These are phyloP conservation scores for Poa annua DNA, from an alignment of 176 grass and related monocot species.

Conservation along the genomic window DNA sequence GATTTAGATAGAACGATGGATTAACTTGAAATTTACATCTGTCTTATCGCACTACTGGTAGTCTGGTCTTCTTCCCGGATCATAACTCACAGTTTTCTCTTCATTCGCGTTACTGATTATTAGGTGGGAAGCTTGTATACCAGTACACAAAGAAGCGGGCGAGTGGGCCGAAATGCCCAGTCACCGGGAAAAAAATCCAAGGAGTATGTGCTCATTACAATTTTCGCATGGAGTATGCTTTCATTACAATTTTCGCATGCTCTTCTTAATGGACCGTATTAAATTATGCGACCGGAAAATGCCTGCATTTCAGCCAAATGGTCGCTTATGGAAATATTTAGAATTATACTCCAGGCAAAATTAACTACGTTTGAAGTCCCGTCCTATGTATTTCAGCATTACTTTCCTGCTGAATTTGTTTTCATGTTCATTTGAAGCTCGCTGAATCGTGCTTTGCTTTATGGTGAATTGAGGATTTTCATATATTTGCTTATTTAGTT, in stretches of 20 bases:
- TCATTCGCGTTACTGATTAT: constrained; percentile 33
- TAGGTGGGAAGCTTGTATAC: constrained; percentile 86
- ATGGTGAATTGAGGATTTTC: neutral
- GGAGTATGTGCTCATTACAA: constrained; percentile 50
- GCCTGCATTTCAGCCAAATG: neutral
- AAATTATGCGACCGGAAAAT: neutral
- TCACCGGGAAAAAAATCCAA: constrained; percentile 91
- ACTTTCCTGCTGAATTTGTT: neutral
- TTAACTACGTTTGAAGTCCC: neutral
- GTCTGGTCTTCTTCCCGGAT: neutral
- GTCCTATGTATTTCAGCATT: neutral
- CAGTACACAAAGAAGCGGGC: constrained; percentile 90
- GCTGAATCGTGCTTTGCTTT: neutral
- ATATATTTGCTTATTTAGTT: neutral
- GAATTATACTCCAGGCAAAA: neutral
- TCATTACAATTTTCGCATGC: neutral
- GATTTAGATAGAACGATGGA: neutral
- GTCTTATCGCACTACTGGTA: no score
- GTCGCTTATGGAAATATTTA: neutral
- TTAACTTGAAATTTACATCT: neutral
- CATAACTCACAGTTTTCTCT: neutral
- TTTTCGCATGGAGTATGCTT: neutral
- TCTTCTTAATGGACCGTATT: neutral
- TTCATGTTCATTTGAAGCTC: neutral
- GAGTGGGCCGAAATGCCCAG: constrained; percentile 83